phyloP scores from a whole-genome alignment of 805 yeast genomes.

The Nakazawaea wickerhamii region DNA sequence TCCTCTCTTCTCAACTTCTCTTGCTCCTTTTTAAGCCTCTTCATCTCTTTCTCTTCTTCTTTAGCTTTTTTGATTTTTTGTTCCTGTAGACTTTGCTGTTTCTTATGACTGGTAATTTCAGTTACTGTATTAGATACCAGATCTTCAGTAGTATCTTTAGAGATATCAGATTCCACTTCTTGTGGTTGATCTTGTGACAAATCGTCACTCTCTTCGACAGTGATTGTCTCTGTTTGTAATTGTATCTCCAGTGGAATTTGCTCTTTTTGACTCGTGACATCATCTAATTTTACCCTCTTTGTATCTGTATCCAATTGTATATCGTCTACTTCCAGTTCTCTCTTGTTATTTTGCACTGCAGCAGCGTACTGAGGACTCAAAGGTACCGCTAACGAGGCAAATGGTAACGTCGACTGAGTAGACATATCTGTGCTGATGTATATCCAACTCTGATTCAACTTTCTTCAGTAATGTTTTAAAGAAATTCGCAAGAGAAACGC shows the following conservation, averaged over 20 bases:
- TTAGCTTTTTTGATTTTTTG: constrained; percentile 18
- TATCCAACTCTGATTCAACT: no score
- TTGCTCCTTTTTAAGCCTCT: constrained; percentile 29
- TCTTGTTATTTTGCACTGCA: not conserved
- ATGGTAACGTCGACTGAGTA: constrained; percentile 11
- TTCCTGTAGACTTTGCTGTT: not conserved
- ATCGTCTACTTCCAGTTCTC: not conserved
- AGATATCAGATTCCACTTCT: not conserved
- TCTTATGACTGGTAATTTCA: constrained; percentile 4
- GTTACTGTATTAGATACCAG: no score
- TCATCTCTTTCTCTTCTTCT: constrained; percentile 23
- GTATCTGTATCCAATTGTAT: not conserved
- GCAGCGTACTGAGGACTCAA: not conserved
- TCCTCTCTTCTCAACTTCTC: constrained; percentile 23
- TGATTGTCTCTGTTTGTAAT: no score
- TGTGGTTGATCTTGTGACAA: no score
- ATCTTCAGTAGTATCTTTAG: not conserved
- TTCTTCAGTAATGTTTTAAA: no score
- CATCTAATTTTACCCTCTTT: no score
- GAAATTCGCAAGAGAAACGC: not conserved
- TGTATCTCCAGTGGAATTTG: no score
- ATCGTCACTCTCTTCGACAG: no score
- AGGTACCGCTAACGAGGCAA: constrained; percentile 8
- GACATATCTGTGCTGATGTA: not conserved
- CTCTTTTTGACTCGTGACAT: no score